Evolutionary conservation across 2,329 filamentous ascomycete species (phyloP), one percentile per base, ranked within the genome.

Genomic region (Chaetomium sp.): DNA sequence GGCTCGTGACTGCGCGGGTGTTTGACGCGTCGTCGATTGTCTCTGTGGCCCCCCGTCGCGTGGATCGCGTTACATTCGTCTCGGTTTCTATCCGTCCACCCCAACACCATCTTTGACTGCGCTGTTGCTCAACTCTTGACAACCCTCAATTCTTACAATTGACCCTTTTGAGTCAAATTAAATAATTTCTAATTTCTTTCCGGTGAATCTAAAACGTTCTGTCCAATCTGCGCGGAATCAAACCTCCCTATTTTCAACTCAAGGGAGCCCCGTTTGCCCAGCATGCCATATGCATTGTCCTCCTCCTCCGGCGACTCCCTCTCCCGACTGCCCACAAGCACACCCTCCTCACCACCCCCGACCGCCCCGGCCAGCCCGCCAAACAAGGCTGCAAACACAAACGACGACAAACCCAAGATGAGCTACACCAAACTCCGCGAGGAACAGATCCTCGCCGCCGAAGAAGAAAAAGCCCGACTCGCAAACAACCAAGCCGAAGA

Each of bases 401-500:
- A 27, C 19, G 19, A 27, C 41, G 58, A 61, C 10, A 58, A 56
- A 35, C 44, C 60, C 27, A 64, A 64, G 49, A 61, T 64, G 62
- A 62, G 56, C 49, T 64, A 63, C 41, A 63, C 62, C 5, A 60
- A 61, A 37, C 44, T 65, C 4, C 56, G 63, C 5, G 61, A 65
- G 35, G 60, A 67, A 40, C 59, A 62, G 0, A 61, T 77, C 5
- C 59, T 65, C 11, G 60, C 57, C n/a, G 65, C 66, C 0, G 76
- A 79, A 54, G 77, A 79, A 55, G 72, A 76, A 42, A 78, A 76
- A 32, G 75, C 75, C 0, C 67, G 66, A 6, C 66, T 69, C 7
- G 71, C 72, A 46, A 84, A 84, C 45, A 73, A 78, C 10, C 75
- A 76, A 44, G 68, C 69, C 0, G 75, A 79, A 34, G 73, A 72